Evolutionary conservation across 78 protist species (phyloP).

Genomic region (Salpingoeca rosetta): DNA sequence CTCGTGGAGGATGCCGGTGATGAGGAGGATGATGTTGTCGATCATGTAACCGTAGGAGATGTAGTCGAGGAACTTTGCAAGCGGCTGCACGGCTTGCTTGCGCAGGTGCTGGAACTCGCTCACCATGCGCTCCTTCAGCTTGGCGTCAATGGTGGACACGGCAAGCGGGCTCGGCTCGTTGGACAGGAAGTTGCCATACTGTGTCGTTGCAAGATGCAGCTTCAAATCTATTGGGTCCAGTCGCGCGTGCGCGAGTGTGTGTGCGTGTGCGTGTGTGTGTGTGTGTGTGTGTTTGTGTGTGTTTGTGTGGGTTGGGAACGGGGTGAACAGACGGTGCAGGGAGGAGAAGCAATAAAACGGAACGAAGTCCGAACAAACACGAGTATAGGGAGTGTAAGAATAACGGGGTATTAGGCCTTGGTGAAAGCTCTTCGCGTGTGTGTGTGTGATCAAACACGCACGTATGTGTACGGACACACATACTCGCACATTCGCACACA

Average conservation of each 20-base stretch:
- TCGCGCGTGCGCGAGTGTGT: background rate
- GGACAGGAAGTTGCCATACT: conserved; percentile 87
- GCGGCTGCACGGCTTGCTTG: conserved; percentile 77
- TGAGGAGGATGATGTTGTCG: conserved; percentile 89
- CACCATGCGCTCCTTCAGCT: conserved; percentile 52
- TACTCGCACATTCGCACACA: no score
- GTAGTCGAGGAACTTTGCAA: conserved; percentile 88
- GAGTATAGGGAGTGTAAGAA: background rate
- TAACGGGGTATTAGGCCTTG: background rate
- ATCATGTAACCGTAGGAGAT: conserved; percentile 96
- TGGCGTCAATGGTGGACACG: conserved; percentile 53
- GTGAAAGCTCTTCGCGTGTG: background rate
- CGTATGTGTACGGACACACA: no score
- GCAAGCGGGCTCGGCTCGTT: conserved; percentile 84
- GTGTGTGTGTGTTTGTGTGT: background rate
- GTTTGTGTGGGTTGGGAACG: no score
- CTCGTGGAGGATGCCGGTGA: conserved; percentile 87
- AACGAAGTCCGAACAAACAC: background rate
- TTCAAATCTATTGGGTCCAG: conserved; percentile 63
- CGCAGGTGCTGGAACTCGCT: conserved; percentile 78
- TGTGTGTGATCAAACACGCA: no score
- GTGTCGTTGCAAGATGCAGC: conserved; percentile 77
- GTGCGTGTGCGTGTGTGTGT: no score
- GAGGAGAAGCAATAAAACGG: background rate
- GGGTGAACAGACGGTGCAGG: no score